Percentiles rank a stretch among this genome's conserved stretches.
These are phyloP conservation scores for Anthostomella pinea DNA, from an alignment of 2,329 filamentous ascomycete genomes.

Conservation along the genomic window DNA sequence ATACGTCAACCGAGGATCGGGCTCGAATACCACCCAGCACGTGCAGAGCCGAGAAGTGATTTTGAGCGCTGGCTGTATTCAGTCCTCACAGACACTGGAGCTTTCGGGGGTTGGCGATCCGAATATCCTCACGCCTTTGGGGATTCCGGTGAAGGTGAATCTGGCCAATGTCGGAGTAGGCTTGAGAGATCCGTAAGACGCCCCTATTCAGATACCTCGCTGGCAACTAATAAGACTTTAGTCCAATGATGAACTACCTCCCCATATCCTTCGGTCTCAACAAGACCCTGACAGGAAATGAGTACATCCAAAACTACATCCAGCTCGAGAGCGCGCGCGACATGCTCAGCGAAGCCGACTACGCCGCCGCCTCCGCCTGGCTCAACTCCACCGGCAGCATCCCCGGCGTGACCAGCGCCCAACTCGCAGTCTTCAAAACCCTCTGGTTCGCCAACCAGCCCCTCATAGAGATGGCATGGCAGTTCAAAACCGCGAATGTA, in stretches of 20 bases:
- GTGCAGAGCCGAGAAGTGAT: slow-evolving; percentile 7
- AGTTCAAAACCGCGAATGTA: slow-evolving; percentile 8
- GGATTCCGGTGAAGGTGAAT: slow-evolving; percentile 5
- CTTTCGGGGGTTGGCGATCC: slow-evolving; percentile 7
- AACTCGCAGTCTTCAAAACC: slow-evolving; percentile 5
- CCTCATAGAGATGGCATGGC: slow-evolving; percentile 8
- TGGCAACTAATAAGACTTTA: neutral
- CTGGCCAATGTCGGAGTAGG: slow-evolving; percentile 4
- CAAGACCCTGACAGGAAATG: slow-evolving; percentile 2
- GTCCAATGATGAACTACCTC: slow-evolving; percentile 12
- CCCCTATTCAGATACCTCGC: too few species aligned
- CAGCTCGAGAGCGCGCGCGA: slow-evolving; percentile 2
- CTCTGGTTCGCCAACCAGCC: slow-evolving; percentile 11
- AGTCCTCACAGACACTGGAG: slow-evolving; percentile 6
- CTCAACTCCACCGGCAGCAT: slow-evolving; percentile 5
- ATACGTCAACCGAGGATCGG: slow-evolving; percentile 2
- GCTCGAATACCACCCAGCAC: neutral
- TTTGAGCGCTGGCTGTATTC: slow-evolving; percentile 5
- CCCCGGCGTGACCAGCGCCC: slow-evolving; percentile 4
- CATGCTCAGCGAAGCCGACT: slow-evolving; percentile 5
- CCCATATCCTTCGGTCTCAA: slow-evolving; percentile 7
- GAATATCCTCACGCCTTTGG: slow-evolving; percentile 3
- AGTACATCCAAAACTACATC: slow-evolving; percentile 10
- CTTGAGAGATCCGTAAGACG: slow-evolving; percentile 7
- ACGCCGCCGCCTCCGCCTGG: slow-evolving; percentile 6